These are phyloP conservation scores for Fonsecaea pedrosoi DNA, from an alignment of 2,329 filamentous ascomycete species.

Conservation along the genomic window DNA sequence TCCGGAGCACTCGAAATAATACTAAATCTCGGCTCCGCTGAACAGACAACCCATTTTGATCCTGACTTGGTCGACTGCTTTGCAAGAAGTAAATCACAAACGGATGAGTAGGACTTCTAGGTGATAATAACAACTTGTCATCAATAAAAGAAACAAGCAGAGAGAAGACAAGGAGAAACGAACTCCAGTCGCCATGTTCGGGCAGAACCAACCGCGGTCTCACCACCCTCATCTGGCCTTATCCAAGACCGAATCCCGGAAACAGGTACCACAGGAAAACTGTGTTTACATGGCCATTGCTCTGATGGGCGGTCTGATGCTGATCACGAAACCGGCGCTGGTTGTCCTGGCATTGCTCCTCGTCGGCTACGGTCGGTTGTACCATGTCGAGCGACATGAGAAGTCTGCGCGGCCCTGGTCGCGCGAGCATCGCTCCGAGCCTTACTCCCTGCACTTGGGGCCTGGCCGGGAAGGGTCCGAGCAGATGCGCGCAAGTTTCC, in stretches of 20 bases:
- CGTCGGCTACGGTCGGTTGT: conserved; percentile 21
- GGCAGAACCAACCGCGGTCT: not conserved
- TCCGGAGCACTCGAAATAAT: not conserved
- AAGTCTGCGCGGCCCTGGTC: conserved; percentile 6
- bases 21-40: not conserved
- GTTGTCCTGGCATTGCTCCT: conserved; percentile 11
- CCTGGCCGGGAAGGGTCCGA: not conserved
- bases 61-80: not conserved
- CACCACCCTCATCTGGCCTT: conserved; percentile 6
- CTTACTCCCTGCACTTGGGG: conserved; percentile 10
- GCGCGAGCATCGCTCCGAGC: not conserved
- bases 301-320: conserved; percentile 14
- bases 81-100: not conserved
- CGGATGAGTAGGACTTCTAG: not conserved
- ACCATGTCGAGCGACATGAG: conserved; percentile 21
- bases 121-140: not conserved
- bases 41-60: not conserved
- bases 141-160: no score
- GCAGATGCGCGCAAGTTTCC: conserved; percentile 1
- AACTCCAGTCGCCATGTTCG: not conserved
- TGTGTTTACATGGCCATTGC: conserved; percentile 14
- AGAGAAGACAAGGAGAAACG: not conserved
- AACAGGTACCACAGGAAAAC: conserved; percentile 5
- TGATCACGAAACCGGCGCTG: conserved; percentile 22
- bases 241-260: not conserved